Percentiles rank a stretch among this genome's conserved stretches.
These are phyloP conservation scores for Pyrus communis DNA, from an alignment of 306 rosid species.

Conservation along the genomic window DNA sequence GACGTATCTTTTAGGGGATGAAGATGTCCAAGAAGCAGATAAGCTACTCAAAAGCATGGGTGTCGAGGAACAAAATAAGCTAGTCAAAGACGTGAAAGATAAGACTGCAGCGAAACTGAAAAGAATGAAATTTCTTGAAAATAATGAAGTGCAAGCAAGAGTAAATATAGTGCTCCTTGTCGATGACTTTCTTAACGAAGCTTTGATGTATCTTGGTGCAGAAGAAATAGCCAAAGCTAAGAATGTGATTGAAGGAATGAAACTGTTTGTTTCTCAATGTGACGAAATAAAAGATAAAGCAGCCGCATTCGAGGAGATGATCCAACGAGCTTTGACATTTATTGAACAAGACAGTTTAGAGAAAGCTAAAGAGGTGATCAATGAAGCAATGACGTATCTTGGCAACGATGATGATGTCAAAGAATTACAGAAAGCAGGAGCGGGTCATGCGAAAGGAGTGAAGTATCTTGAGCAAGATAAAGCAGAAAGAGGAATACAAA, in stretches of 20 bases:
- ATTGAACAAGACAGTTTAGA: neutral
- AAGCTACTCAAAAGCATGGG: no score
- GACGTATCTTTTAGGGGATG: neutral
- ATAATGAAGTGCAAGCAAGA: no score
- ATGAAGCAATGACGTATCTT: neutral
- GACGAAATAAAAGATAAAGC: neutral
- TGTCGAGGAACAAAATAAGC: no score
- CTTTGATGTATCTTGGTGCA: neutral
- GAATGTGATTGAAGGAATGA: neutral
- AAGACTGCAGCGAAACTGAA: neutral
- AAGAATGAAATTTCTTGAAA: neutral
- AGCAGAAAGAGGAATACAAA: neutral
- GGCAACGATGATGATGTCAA: neutral
- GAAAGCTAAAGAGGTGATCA: neutral
- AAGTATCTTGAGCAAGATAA: neutral
- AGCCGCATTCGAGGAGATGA: neutral
- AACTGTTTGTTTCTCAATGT: neutral
- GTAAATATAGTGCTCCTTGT: neutral
- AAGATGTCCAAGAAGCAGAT: no score
- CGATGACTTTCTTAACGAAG: neutral
- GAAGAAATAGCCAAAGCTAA: neutral
- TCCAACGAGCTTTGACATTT: neutral
- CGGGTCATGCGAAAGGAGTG: neutral
- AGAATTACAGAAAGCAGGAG: neutral
- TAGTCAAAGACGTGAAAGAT: no score